Base-by-base conservation (phyloP, 805 yeast species). In the Sugiyamaella valdiviana region DNA sequence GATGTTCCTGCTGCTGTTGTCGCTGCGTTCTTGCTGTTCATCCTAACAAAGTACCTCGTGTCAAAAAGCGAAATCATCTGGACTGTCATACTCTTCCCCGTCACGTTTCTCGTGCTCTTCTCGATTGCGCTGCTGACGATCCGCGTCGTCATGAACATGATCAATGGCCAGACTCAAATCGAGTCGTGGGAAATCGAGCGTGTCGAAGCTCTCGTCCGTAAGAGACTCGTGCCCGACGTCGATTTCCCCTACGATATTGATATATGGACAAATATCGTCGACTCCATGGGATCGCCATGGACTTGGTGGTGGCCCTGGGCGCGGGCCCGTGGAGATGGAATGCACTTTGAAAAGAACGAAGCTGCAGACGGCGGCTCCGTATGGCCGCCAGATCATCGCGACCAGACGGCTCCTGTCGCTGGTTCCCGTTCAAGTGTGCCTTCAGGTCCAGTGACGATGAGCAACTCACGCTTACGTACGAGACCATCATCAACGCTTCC, bases 121-220 rank as follows among this genome's bases (percentile, higher is more conserved):
- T 73, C 90, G 0, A 76, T 93, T 2, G 60, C 73, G 0, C 55
- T 85, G 3, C 69, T 93, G 48, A 69, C 80, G 16, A 41, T 81
- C 1, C 73, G 96, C 57, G 82, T 89, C 46, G 15, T 83, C 1
- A 63, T 70, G 36, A 79, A 80, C 59, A 53, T 76, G 1, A 62
- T 77, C 44, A 66, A 71, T 23, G 96, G 96, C 21, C 82, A 78
- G 76, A 82, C 97, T 1, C 95, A 87, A 62, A 90, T 91, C 46
- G 99, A 91, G 67, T 71, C 76, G 2, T 91, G 99, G 99, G 98
- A 91, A 59, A 64, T 72, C 64, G 98, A 93, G 55, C 74, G 98
- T 56, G 71, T 87, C 1, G 88, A 80, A 45, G 69, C 80, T 2
- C 84, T 84, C 53, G 76, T 80, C 50, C 72, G 77, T 15, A 57